Evolutionary conservation across 192 early-diverging fungal genomes (phyloP), one percentile per base, ranked within the genome.

Genomic region (Glomus cerebriforme): DNA sequence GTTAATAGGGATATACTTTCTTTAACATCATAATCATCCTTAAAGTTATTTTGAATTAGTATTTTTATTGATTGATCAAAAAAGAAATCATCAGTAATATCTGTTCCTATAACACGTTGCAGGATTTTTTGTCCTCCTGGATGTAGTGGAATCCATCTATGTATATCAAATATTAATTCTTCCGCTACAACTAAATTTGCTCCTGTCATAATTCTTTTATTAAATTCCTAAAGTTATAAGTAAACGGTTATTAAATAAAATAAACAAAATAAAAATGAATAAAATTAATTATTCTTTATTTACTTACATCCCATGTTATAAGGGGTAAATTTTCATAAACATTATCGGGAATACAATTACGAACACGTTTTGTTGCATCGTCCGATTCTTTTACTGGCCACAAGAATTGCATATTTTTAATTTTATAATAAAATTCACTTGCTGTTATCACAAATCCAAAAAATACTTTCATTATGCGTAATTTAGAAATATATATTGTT

Each of bases 101-200:
- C 69, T 27, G 69, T 72, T 12, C 69, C 77, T 69, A 79, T 70
- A 12, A 79, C 77, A 45, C 77, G 35, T 43, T 69, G 31, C 24
- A 79, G 45, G 1, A 79, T 69, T 69, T 70, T 79, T 37, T 54
- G 22, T 13, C 77, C 77, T 3, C 77, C 77, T 0, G 77, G 77
- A 65, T 79, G 77, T 31, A 69, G 19, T 22, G 26, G 7, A 10
- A 79, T 79, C 77, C 77, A 79, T 47, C 43, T 54, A n/a, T 62
- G 63, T 26, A 79, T 59, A 47, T 79, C 77, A 31, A 69, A 66
- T 32, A 79, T 66, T 9, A 69, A 69, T 26, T 54, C 77, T 26
- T 79, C 77, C 4, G 49, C 63, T 7, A 79, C 43, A 54, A 79
- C 77, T 19, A 79, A 35, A 27, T 47, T 54, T 19, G 77, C 77